These are phyloP conservation scores for Silene latifolia DNA, from an alignment of 148 eudicot species.

Conservation along the genomic window DNA sequence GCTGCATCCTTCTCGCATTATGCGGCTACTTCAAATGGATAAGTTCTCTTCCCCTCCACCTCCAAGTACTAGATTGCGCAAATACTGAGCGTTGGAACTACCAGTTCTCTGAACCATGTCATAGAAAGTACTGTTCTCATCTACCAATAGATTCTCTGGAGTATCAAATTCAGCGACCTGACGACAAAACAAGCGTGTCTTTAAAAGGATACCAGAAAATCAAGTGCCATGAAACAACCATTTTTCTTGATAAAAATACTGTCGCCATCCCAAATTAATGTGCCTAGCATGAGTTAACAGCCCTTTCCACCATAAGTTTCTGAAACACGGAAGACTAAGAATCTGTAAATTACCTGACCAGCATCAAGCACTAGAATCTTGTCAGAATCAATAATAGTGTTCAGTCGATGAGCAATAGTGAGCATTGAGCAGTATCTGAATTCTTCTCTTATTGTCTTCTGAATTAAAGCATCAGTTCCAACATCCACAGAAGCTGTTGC, in stretches of 20 bases:
- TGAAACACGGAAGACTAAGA: background rate
- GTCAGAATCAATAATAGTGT: slow-evolving; percentile 74
- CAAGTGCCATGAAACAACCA: background rate
- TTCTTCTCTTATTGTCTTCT: slow-evolving; percentile 68
- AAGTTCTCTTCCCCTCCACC: slow-evolving; percentile 4
- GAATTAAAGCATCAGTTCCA: slow-evolving; percentile 77
- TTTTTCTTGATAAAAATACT: background rate
- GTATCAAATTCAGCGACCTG: slow-evolving; percentile 66
- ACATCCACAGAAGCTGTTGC: slow-evolving; percentile 86
- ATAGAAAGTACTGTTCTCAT: slow-evolving; percentile 55
- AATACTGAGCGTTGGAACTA: slow-evolving; percentile 61
- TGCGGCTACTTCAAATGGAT: background rate
- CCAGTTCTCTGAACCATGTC: slow-evolving; percentile 79
- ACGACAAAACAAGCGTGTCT: background rate
- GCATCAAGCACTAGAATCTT: slow-evolving; percentile 58
- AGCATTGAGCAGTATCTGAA: slow-evolving; percentile 72
- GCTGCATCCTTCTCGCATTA: background rate
- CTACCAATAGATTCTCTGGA: slow-evolving; percentile 46
- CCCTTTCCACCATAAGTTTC: background rate
- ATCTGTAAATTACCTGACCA: slow-evolving; percentile 41
- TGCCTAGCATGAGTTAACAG: too few relatives aligned
- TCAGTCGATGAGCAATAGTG: slow-evolving; percentile 72
- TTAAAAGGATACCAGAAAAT: background rate
- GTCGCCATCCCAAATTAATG: too few relatives aligned
- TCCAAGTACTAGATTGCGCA: slow-evolving; percentile 46